Evolutionary conservation across 2,329 filamentous ascomycete species (phyloP).

Genomic region (Blastomyces emzantsi): DNA sequence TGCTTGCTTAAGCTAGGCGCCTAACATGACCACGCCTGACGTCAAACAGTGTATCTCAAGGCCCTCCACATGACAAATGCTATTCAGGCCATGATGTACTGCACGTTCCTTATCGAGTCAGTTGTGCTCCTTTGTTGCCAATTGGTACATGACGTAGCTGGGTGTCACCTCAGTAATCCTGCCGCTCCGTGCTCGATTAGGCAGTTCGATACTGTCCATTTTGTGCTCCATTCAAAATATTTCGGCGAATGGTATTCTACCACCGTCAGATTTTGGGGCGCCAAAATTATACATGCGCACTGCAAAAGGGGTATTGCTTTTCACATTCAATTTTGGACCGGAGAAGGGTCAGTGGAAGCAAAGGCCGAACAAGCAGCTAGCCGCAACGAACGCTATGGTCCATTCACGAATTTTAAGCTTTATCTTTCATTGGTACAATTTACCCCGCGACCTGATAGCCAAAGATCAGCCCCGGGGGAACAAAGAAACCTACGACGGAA

Average conservation of each 20-base stretch:
- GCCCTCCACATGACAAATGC: background rate
- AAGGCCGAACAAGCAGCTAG: slow-evolving; percentile 5
- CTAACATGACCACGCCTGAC: background rate
- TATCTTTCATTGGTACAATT: background rate
- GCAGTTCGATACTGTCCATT: slow-evolving; percentile 2
- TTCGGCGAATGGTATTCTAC: slow-evolving; percentile 1
- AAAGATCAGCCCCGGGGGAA: background rate
- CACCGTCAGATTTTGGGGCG: background rate
- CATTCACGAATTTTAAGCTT: background rate
- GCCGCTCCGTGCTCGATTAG: background rate
- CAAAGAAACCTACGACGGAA: slow-evolving; percentile 3
- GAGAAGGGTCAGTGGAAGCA: background rate
- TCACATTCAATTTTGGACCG: slow-evolving; percentile 1
- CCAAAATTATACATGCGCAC: background rate
- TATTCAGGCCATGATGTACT: background rate
- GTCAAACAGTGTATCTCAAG: background rate
- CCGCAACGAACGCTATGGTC: background rate
- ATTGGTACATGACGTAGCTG: background rate
- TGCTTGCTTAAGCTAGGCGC: background rate
- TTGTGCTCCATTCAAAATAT: slow-evolving; percentile 2
- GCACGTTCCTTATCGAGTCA: background rate
- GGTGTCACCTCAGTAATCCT: background rate
- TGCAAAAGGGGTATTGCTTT: background rate
- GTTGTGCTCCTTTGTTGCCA: background rate
- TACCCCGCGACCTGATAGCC: slow-evolving; percentile 4